These are phyloP conservation scores for Fusarium sambucinum DNA, from an alignment of 2,329 filamentous ascomycete genomes.

Conservation along the genomic window DNA sequence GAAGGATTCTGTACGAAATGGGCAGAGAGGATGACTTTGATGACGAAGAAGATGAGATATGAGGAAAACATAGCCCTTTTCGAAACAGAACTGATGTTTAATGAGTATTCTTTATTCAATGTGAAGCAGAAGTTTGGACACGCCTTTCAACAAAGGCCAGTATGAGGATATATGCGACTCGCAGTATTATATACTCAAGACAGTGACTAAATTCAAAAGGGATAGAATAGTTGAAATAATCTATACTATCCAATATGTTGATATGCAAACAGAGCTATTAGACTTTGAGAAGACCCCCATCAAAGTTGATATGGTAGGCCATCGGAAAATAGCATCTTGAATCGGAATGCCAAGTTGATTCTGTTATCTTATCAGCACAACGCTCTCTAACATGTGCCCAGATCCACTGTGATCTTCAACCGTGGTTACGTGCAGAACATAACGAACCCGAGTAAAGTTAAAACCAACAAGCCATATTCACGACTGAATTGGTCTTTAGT, in stretches of 20 bases:
- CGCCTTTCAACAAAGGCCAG: neutral
- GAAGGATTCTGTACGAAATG: constrained; percentile 96
- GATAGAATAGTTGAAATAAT: neutral
- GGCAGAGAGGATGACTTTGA: constrained; percentile 97
- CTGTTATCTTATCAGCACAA: constrained; percentile 47
- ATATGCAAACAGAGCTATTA: no score
- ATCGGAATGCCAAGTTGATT: constrained; percentile 17
- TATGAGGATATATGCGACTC: neutral
- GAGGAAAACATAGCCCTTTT: constrained; percentile 16
- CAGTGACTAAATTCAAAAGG: no score
- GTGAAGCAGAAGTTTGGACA: neutral
- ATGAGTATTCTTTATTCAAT: neutral
- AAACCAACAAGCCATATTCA: neutral
- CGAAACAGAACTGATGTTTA: constrained; percentile 1
- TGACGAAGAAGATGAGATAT: constrained; percentile 94
- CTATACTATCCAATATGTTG: neutral
- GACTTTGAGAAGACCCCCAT: no score
- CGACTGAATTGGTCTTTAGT: neutral
- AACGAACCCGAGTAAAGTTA: constrained; percentile 7
- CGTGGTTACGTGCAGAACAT: constrained; percentile 5
- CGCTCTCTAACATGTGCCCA: constrained; percentile 26
- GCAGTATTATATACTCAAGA: neutral
- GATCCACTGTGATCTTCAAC: constrained; percentile 32
- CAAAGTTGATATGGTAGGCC: no score
- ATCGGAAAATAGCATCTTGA: constrained; percentile 10